Percentiles rank a stretch among this genome's conserved stretches.
These are phyloP conservation scores for Glebionis coronaria DNA, from an alignment of 129 eudicot species.

Conservation along the genomic window DNA sequence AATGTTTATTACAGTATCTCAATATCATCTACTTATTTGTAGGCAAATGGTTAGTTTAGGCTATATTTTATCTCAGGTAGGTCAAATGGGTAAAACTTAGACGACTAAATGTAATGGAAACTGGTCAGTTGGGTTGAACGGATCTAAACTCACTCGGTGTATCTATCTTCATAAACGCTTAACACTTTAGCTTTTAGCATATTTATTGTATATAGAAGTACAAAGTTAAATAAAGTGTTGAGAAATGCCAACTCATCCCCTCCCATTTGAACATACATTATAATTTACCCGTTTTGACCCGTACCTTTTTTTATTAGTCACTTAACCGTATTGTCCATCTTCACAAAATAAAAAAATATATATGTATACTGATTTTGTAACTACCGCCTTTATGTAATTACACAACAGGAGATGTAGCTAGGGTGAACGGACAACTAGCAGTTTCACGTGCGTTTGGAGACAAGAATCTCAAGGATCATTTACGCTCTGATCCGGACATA, in stretches of 20 bases:
- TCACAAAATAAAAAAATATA: too few relatives aligned
- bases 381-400: neutral
- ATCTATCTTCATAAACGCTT: neutral
- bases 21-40: neutral
- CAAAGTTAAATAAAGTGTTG: too few relatives aligned
- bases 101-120: neutral
- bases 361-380: too few relatives aligned
- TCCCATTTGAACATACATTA: neutral
- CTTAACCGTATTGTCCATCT: too few relatives aligned
- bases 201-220: neutral
- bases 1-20: neutral
- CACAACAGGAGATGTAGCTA: conserved; percentile 73
- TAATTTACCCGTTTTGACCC: neutral
- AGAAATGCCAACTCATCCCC: too few relatives aligned
- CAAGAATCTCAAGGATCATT: conserved; percentile 69
- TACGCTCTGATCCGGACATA: conserved; percentile 72
- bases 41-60: neutral
- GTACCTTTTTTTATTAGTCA: neutral
- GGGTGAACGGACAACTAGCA: conserved; percentile 85
- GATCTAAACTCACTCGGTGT: conserved; percentile 4
- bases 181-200: neutral
- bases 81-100: neutral
- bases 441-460: conserved; percentile 95
- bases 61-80: neutral
- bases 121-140: neutral